Percentiles rank a stretch among this genome's conserved stretches.
Conservation (phyloP, 164 flowering plant genomes). For the Umbilicus rupestris region DNA sequence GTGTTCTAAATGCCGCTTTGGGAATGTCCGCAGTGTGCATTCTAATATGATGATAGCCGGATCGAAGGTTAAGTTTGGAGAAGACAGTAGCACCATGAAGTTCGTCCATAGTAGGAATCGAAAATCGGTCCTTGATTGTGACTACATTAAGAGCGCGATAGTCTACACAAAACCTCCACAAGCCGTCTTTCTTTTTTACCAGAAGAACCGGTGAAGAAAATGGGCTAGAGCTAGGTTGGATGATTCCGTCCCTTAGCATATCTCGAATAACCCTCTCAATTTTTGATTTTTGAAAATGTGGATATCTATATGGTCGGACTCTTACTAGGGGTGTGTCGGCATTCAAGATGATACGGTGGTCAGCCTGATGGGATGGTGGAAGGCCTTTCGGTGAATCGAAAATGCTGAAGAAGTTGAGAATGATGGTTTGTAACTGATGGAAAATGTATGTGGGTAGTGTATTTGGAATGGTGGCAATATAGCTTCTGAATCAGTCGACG, state of each 20-base stretch:
- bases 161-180: not conserved
- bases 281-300: not conserved
- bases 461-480: too few species aligned
- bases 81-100: not conserved
- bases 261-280: not conserved
- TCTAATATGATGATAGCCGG: constrained; percentile 4
- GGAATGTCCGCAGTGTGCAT: not conserved
- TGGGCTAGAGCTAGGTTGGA: not conserved
- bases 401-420: too few species aligned
- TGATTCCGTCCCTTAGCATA: not conserved
- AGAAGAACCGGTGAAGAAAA: constrained; percentile 3
- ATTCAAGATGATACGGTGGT: not conserved
- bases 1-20: not conserved
- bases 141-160: not conserved
- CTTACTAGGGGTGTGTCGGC: not conserved
- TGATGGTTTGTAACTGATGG: too few species aligned
- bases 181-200: not conserved
- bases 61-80: not conserved
- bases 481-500: too few species aligned
- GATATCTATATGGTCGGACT: not conserved
- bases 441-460: too few species aligned
- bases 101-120: not conserved
- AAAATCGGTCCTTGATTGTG: not conserved
- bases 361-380: not conserved
- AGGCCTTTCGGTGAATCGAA: too few species aligned